These are phyloP conservation scores for Mycena filopes DNA, from an alignment of 768 basidiomycete species.

Conservation along the genomic window DNA sequence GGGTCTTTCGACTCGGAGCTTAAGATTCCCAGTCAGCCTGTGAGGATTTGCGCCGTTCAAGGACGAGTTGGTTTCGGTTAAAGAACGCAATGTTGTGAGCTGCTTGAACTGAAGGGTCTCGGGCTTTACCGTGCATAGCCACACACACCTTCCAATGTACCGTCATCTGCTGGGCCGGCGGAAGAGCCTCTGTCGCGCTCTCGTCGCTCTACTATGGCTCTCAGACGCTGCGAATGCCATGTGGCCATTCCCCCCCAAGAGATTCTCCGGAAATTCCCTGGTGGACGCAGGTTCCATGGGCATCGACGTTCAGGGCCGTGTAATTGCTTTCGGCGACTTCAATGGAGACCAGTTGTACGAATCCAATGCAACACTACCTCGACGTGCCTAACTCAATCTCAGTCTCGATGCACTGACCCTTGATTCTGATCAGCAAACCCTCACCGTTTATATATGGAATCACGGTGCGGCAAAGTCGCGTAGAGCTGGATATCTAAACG, in stretches of 20 bases:
- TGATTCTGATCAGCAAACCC: conserved; percentile 75
- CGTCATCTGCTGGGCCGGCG: conserved; percentile 28
- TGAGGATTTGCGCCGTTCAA: too few species aligned
- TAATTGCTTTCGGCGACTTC: conserved; percentile 95
- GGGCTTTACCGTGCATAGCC: too few species aligned
- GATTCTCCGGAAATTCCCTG: conserved; percentile 85
- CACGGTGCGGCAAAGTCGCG: conserved; percentile 64
- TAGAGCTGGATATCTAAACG: conserved; percentile 15
- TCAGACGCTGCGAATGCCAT: conserved; percentile 37
- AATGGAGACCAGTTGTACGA: conserved; percentile 95
- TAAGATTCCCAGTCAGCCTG: too few species aligned
- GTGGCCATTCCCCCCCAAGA: conserved; percentile 92
- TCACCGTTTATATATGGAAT: conserved; percentile 86
- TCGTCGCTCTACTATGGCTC: conserved; percentile 22
- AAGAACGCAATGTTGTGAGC: too few species aligned
- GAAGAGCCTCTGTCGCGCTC: conserved; percentile 20
- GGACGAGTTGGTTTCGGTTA: too few species aligned
- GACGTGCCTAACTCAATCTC: conserved; percentile 13
- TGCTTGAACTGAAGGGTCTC: too few species aligned
- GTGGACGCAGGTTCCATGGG: conserved; percentile 86
- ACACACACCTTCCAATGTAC: conserved; percentile 22
- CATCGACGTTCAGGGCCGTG: conserved; percentile 72
- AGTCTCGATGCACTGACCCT: conserved; percentile 88
- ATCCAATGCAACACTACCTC: neutral
- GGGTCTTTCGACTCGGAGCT: too few species aligned